Conservation (phyloP, 2,329 filamentous ascomycete genomes). For the Coniosporium tulheliwenetii region DNA sequence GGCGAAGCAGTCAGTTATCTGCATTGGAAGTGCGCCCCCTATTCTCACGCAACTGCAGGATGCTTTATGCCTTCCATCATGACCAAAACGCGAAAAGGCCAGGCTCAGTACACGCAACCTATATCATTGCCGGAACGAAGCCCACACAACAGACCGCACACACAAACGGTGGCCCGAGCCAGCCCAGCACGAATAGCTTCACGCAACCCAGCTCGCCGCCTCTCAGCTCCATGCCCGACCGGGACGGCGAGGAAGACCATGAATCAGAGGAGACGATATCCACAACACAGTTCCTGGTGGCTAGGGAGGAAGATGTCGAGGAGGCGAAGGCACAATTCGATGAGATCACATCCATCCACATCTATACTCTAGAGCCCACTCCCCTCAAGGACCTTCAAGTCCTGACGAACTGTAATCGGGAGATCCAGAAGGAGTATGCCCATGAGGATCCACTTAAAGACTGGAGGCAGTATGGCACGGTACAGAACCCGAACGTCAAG, state of each 20-base stretch:
- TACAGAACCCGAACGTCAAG: conserved; percentile 56
- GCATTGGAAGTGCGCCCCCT: not conserved
- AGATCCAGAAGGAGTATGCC: conserved; percentile 40
- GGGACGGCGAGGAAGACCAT: conserved; percentile 20
- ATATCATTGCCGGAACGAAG: conserved; percentile 57
- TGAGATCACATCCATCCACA: conserved; percentile 61
- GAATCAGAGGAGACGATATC: conserved; percentile 31
- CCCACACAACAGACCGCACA: conserved; percentile 2
- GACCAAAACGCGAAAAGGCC: conserved; percentile 62
- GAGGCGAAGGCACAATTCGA: conserved; percentile 54
- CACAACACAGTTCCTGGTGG: conserved; percentile 47
- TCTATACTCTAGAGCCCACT: conserved; percentile 70
- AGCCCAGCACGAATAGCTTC: conserved; percentile 49
- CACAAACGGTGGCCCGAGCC: conserved; percentile 22
- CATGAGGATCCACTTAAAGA: conserved; percentile 44
- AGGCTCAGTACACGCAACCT: conserved; percentile 76
- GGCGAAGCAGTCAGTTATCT: conserved; percentile 62
- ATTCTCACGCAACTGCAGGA: conserved; percentile 34
- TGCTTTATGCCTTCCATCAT: conserved; percentile 73
- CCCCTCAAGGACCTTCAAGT: conserved; percentile 51
- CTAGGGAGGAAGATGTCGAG: conserved; percentile 60
- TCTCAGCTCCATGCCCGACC: conserved; percentile 50
- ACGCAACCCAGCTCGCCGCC: conserved; percentile 52
- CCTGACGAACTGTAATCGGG: conserved; percentile 53
- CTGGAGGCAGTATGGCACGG: conserved; percentile 53